Evolutionary conservation across 371 early-diverging fungal genomes (phyloP).

Genomic region (Batrachochytrium dendrobatidis): DNA sequence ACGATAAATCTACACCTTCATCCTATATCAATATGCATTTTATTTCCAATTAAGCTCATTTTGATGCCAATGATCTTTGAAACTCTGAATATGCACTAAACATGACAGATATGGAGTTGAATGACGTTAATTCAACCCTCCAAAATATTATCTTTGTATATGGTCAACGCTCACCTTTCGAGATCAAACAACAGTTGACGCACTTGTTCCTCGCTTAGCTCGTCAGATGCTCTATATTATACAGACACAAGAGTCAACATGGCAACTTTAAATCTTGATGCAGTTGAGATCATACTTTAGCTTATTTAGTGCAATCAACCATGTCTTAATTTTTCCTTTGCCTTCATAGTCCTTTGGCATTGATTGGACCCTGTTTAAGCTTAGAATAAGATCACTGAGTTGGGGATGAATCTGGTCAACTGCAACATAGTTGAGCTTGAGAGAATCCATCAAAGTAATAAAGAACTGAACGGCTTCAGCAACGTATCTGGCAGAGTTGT

Average conservation of each 20-base stretch:
- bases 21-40: not conserved
- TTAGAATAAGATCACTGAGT: slow-evolving; percentile 81
- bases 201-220: slow-evolving; percentile 77
- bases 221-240: slow-evolving; percentile 49
- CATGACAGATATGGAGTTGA: not conserved
- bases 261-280: not conserved
- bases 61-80: not conserved
- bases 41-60: not conserved
- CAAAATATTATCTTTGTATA: not conserved
- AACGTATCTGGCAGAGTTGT: slow-evolving; percentile 59
- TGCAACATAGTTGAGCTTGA: slow-evolving; percentile 76
- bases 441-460: slow-evolving; percentile 87
- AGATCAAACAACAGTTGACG: slow-evolving; percentile 92
- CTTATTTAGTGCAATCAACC: slow-evolving; percentile 82
- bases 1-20: not conserved
- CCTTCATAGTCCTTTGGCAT: slow-evolving; percentile 75
- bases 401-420: slow-evolving; percentile 90
- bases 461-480: slow-evolving; percentile 85
- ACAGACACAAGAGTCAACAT: not conserved
- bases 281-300: slow-evolving; percentile 53
- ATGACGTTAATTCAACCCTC: no score
- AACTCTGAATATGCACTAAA: not conserved
- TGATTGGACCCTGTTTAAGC: slow-evolving; percentile 72
- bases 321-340: slow-evolving; percentile 71
- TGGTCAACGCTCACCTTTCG: slow-evolving; percentile 54